Evolutionary conservation across 805 yeast genomes (phyloP), one percentile per base, ranked within the genome.

Genomic region (Debaryomyces tyrocola): DNA sequence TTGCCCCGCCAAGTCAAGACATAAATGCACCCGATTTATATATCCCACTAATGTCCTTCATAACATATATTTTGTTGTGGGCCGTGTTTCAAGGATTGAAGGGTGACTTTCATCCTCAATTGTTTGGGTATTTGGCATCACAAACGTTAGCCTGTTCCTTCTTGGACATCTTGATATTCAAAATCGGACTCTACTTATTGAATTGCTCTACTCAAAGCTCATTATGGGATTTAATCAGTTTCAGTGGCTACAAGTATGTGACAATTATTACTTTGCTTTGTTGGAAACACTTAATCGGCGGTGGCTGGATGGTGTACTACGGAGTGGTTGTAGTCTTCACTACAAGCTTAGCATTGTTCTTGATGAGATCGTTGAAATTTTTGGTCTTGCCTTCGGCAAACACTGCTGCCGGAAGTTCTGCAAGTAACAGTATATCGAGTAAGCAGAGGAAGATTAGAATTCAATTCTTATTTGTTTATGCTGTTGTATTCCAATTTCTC

Each of bases 11-110:
- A 12, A 68, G 79, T 39, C 88, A 87, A 50, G 99, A 94, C 63
- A 76, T 85, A 47, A 94, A 95, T 60, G 95, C 98, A 0, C 99
- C 99, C 2, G 99, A 94, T 64, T 78, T 94, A 73, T 94, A 94
- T 66, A 88, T 94, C 45, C 99, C 99, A 5, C 68, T 88, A 50
- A 94, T 95, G 97, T 88, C 97, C 1, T 80, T 87, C 57, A 80
- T 90, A 41, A 90, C 98, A 0, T 91, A 91, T 60, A 84, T 92
- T 42, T 70, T 94, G 49, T 75, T 89, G 33, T 83, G 92, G 79
- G 92, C 96, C 2, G 77, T 87, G 18, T 78, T 87, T 52, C 87
- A 88, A 48, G 99, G 99, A 9, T 68, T 92, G 44, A 80, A 83
- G 46, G 97, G 96, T 21, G 84, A 84, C 27, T 94, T 94, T 73